Conservation (phyloP, 306 rosid genomes). For the Quercus ilex region DNA sequence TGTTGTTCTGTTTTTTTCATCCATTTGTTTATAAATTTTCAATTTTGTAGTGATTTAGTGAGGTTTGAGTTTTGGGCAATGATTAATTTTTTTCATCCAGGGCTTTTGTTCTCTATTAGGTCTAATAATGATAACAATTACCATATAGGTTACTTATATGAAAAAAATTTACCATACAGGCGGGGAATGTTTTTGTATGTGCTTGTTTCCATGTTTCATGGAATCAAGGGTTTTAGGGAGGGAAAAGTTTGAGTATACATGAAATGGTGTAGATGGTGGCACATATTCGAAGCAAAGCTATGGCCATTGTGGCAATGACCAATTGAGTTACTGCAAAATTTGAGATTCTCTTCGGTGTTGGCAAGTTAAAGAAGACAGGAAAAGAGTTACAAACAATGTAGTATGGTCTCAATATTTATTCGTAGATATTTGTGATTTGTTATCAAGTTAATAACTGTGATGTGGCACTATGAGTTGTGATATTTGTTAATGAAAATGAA, state of each 20-base stretch:
- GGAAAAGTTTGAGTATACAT: background rate
- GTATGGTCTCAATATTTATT: background rate
- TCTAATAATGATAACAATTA: background rate
- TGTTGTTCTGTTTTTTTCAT: background rate
- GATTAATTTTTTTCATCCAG: background rate
- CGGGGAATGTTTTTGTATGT: background rate
- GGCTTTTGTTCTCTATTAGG: too few species aligned
- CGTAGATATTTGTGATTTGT: background rate
- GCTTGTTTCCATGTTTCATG: background rate
- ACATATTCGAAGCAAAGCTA: background rate
- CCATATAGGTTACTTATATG: too few species aligned
- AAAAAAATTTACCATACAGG: background rate
- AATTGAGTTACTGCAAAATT: background rate
- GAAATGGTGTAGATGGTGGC: background rate
- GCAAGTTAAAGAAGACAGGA: background rate
- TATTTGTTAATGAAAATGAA: background rate
- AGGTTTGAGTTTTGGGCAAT: background rate
- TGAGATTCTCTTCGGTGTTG: background rate
- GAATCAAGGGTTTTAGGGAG: background rate
- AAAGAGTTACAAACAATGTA: background rate
- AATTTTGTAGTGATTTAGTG: background rate
- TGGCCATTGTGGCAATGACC: background rate
- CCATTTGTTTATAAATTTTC: background rate
- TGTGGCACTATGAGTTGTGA: background rate
- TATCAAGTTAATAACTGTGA: background rate